Percentiles rank a stretch among this genome's conserved stretches.
phyloP scores from a whole-genome alignment of 345 rosid species.

The Lumnitzera racemosa region DNA sequence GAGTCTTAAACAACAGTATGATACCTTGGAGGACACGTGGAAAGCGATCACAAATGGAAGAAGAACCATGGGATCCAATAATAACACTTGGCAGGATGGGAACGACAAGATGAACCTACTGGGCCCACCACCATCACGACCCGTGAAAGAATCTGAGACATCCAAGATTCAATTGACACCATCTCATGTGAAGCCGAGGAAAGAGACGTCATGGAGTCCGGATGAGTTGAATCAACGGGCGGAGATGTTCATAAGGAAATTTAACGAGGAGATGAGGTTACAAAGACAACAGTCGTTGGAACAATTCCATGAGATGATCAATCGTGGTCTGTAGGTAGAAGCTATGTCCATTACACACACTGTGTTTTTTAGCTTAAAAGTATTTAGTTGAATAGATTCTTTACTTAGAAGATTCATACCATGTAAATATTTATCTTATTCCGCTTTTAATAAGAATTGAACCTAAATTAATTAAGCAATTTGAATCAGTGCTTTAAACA shows the following conservation, averaged over 20 bases:
- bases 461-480: too few relatives aligned
- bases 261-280: constrained; percentile 67
- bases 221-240: constrained; percentile 75
- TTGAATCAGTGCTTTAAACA: too few relatives aligned
- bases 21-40: constrained; percentile 70
- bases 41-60: constrained; percentile 53
- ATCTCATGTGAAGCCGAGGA: constrained; percentile 30
- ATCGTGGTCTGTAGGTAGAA: neutral
- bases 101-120: neutral
- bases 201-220: constrained; percentile 55
- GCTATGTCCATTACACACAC: too few relatives aligned
- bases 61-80: too few relatives aligned
- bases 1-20: constrained; percentile 12
- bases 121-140: neutral
- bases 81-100: neutral
- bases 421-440: too few relatives aligned
- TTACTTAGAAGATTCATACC: too few relatives aligned
- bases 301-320: constrained; percentile 41
- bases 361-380: too few relatives aligned
- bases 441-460: too few relatives aligned
- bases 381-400: too few relatives aligned
- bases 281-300: constrained; percentile 59
- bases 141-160: constrained; percentile 42
- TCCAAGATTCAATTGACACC: constrained; percentile 46
- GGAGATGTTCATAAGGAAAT: constrained; percentile 65